phyloP scores from a whole-genome alignment of 2,329 filamentous ascomycete species.

The Trichoderma endophyticum region DNA sequence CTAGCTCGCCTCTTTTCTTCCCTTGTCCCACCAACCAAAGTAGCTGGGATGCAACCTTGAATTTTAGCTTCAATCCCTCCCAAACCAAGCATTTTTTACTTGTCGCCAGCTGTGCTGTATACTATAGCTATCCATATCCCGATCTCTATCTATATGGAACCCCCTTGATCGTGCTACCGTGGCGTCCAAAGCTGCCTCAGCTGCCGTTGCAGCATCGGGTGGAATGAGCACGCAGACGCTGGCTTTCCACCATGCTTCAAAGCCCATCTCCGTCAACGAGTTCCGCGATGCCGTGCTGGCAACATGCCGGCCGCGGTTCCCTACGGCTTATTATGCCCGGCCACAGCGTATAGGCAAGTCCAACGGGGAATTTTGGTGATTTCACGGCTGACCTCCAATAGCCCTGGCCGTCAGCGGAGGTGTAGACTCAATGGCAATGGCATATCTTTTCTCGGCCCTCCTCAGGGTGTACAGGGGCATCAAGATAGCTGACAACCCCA shows the following conservation, averaged over 20 bases:
- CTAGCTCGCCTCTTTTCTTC: not conserved
- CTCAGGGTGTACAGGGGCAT: slow-evolving; percentile 33
- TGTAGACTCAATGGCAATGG: slow-evolving; percentile 96
- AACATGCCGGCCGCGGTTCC: slow-evolving; percentile 49
- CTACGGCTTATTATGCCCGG: slow-evolving; percentile 33
- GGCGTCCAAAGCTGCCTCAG: slow-evolving; percentile 12
- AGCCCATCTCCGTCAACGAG: slow-evolving; percentile 37
- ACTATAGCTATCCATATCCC: not conserved
- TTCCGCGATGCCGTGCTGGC: slow-evolving; percentile 49
- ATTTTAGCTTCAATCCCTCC: not conserved
- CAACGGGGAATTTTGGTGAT: not conserved
- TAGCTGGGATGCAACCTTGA: not conserved
- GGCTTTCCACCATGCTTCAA: slow-evolving; percentile 37
- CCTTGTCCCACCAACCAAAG: not conserved
- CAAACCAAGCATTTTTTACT: not conserved
- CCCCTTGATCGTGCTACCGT: slow-evolving; percentile 10
- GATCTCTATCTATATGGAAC: not conserved
- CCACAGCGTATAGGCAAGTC: slow-evolving; percentile 43
- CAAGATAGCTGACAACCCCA: slow-evolving; percentile 45
- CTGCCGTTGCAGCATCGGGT: slow-evolving; percentile 21
- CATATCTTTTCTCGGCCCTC: slow-evolving; percentile 62
- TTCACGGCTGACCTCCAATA: slow-evolving; percentile 30
- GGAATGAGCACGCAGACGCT: slow-evolving; percentile 36
- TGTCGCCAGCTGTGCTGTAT: not conserved
- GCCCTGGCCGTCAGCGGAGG: slow-evolving; percentile 86